A percentile compares a stretch with the other conserved stretches of the same genome.
Conservation (phyloP, 1,139 yeast species). For the Hyphopichia khmerensis region DNA sequence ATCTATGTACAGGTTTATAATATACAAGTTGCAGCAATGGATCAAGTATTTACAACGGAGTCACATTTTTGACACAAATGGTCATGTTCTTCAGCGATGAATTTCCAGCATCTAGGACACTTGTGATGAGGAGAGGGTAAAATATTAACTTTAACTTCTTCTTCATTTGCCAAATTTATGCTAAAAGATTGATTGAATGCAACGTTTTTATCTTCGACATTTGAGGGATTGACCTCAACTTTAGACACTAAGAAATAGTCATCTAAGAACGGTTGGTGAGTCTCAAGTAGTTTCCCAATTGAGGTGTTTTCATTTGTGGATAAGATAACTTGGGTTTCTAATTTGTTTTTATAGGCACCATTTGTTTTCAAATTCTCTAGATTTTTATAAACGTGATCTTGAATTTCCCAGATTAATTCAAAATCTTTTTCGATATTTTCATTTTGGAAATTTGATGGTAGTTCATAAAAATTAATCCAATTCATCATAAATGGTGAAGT, state of each 20-base stretch:
- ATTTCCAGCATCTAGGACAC: slow-evolving; percentile 96
- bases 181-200: slow-evolving; percentile 23
- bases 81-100: slow-evolving; percentile 50
- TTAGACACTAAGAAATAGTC: slow-evolving; percentile 72
- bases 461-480: slow-evolving; percentile 25
- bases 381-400: slow-evolving; percentile 47
- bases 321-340: slow-evolving; percentile 57
- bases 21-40: background rate
- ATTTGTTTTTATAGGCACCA: slow-evolving; percentile 55
- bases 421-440: slow-evolving; percentile 38
- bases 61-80: slow-evolving; percentile 70
- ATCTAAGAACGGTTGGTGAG: slow-evolving; percentile 32
- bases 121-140: slow-evolving; percentile 50
- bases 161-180: slow-evolving; percentile 26
- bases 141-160: slow-evolving; percentile 33
- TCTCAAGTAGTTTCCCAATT: slow-evolving; percentile 12
- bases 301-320: slow-evolving; percentile 13
- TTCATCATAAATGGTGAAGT: slow-evolving; percentile 55
- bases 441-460: slow-evolving; percentile 27
- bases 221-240: slow-evolving; percentile 34
- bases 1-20: background rate
- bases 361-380: slow-evolving; percentile 32
- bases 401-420: slow-evolving; percentile 41
- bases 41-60: slow-evolving; percentile 16
- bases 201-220: slow-evolving; percentile 5